Conservation (phyloP, 2,329 filamentous ascomycete species). For the Neofusicoccum parvum region DNA sequence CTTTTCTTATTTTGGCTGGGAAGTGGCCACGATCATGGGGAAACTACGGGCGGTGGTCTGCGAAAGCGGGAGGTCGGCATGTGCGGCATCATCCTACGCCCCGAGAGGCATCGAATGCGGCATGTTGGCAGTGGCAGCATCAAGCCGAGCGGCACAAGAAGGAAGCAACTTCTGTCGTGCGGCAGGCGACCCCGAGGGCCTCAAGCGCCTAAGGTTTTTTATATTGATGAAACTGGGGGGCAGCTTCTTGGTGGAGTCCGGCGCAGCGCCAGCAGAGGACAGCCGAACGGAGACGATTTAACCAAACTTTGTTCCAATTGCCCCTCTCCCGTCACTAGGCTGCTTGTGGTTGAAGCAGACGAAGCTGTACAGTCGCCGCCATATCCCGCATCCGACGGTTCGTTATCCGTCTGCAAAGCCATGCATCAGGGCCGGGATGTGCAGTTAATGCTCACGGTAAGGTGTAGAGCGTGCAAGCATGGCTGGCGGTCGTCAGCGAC, state of each 20-base stretch:
- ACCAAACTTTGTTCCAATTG: not conserved
- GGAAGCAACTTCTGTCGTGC: not conserved
- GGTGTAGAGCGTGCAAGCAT: not conserved
- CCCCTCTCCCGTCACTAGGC: no score
- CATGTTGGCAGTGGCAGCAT: not conserved
- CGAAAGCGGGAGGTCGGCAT: not conserved
- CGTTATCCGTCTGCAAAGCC: not conserved
- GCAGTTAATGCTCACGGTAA: not conserved
- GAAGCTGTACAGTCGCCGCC: not conserved
- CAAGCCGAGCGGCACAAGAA: not conserved
- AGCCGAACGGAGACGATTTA: not conserved
- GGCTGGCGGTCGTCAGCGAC: not conserved
- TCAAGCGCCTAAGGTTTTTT: not conserved
- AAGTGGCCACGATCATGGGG: not conserved
- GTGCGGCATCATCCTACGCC: not conserved
- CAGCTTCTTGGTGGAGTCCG: not conserved
- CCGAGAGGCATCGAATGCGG: not conserved
- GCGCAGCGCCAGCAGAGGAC: not conserved
- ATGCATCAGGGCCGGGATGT: not conserved
- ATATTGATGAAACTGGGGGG: not conserved
- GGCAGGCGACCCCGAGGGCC: not conserved
- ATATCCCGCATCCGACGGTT: not conserved
- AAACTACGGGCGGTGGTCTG: not conserved
- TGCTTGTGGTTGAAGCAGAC: not conserved
- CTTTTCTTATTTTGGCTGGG: not conserved